A percentile compares a stretch with the other conserved stretches of the same genome.
phyloP scores from a whole-genome alignment of 805 yeast species.

The Maudiozyma pseudohumilis region DNA sequence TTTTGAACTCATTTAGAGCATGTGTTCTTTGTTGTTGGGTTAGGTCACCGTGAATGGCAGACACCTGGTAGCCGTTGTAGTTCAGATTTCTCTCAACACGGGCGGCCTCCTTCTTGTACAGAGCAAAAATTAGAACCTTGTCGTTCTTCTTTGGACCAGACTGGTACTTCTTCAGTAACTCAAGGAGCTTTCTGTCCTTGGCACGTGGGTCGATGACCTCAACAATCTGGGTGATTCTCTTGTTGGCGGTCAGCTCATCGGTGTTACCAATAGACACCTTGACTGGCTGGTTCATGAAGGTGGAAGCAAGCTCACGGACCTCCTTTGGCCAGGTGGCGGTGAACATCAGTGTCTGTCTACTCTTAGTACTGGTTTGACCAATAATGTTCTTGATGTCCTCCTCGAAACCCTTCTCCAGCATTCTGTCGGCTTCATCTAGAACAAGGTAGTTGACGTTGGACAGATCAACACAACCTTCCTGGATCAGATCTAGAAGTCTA shows the following conservation, averaged over 20 bases:
- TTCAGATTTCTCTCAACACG: slow-evolving; percentile 72
- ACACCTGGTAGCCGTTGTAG: slow-evolving; percentile 66
- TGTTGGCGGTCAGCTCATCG: slow-evolving; percentile 90
- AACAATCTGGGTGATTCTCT: slow-evolving; percentile 84
- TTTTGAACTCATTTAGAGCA: slow-evolving; percentile 78
- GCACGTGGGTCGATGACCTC: slow-evolving; percentile 79
- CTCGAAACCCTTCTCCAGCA: slow-evolving; percentile 97
- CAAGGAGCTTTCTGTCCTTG: slow-evolving; percentile 69
- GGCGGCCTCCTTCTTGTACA: slow-evolving; percentile 93
- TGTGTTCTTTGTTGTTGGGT: slow-evolving; percentile 84
- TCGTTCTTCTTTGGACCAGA: slow-evolving; percentile 58
- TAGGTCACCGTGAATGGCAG: slow-evolving; percentile 95
- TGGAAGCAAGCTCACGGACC: slow-evolving; percentile 82
- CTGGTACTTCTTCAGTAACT: slow-evolving; percentile 65
- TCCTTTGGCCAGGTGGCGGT: slow-evolving; percentile 99
- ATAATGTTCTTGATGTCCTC: slow-evolving; percentile 86
- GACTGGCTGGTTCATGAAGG: slow-evolving; percentile 78
- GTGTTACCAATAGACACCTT: slow-evolving; percentile 89
- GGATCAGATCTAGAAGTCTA: slow-evolving; percentile 78
- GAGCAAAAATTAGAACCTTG: slow-evolving; percentile 82
- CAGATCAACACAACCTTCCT: slow-evolving; percentile 75
- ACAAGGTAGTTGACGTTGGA: slow-evolving; percentile 66
- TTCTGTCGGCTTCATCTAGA: slow-evolving; percentile 96
- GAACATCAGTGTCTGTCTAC: slow-evolving; percentile 91
- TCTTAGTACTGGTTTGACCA: slow-evolving; percentile 40